Evolutionary conservation across 176 grass and related monocot species (phyloP), one percentile per base, ranked within the genome.

Genomic region (Puccinellia tenuiflora): DNA sequence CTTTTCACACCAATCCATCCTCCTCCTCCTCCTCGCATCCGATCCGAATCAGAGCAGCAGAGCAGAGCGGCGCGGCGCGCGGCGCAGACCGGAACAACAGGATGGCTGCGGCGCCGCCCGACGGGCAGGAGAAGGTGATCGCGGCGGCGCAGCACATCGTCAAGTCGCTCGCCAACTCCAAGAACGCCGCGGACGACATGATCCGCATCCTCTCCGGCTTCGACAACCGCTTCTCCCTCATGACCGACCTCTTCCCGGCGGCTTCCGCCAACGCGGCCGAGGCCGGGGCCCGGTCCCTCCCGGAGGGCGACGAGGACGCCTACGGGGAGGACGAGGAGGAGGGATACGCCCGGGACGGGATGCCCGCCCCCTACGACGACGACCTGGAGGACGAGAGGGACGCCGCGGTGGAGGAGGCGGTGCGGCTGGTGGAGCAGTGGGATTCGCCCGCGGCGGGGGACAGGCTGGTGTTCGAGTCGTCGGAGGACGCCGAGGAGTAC

Each of bases 131-230:
- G 67, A 99, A 96, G 85, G 93, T 99, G 66, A 94, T 94, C 22
- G 83, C 93, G 33, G 80, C 91, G 33, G 89, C 93, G 60, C 91
- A 95, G 85, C 91, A 94, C 77, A 96, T 96, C 73, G 93, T 99
- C 38, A 87, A 83, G 87, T 94, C 88, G 40, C 93, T 99, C 56
- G 96, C 96, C 67, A 94, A 73, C 83, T 90, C 93, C 15, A 92
- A 95, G 67, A 95, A 99, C 91, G 93, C 93, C 20, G 91, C 93
- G 6, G 93, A 96, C 75, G 96, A 99, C 87, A 96, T 99, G 96
- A 92, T 99, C 62, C 85, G 81, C 87, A 99, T 99, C 83, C 90
- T 99, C 74, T 92, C 93, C 16, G 89, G 91, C 17, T 99, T 96
- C 83, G 96, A 99, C 87, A 81, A 92, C 82, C 96, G 93, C 48